Evolutionary conservation across 2,329 filamentous ascomycete genomes (phyloP).

Genomic region (Alternaria ethzedia): DNA sequence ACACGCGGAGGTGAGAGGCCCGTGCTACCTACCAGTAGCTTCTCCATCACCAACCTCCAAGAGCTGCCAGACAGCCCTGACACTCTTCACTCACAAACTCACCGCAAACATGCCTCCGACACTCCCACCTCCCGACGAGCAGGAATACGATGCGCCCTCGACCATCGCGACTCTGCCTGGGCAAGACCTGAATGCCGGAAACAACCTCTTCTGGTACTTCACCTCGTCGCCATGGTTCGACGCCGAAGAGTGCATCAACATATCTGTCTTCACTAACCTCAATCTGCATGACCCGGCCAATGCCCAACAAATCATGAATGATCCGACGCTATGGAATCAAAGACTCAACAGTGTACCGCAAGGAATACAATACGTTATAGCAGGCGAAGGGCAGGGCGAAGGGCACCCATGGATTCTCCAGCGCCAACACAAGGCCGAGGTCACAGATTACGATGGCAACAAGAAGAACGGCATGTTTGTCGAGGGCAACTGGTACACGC

Average conservation of each 20-base stretch:
- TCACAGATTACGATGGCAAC: constrained; percentile 42
- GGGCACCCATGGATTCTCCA: constrained; percentile 66
- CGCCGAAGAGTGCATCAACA: constrained; percentile 64
- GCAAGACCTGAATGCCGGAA: constrained; percentile 33
- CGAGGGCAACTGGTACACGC: constrained; percentile 65
- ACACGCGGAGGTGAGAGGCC: constrained; percentile 30
- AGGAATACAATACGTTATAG: constrained; percentile 66
- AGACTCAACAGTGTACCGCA: constrained; percentile 57
- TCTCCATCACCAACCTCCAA: constrained; percentile 1
- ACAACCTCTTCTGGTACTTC: constrained; percentile 65
- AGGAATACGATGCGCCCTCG: constrained; percentile 35
- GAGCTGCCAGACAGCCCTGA: neutral
- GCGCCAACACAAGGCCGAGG: constrained; percentile 55
- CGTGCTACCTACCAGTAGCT: constrained; percentile 9
- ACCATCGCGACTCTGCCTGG: constrained; percentile 27
- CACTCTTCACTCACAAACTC: constrained; percentile 2
- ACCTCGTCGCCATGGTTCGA: constrained; percentile 69
- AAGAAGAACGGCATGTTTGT: constrained; percentile 57
- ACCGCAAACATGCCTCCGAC: constrained; percentile 33
- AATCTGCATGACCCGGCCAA: constrained; percentile 53
- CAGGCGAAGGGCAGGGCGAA: constrained; percentile 61
- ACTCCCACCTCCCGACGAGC: constrained; percentile 42
- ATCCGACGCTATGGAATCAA: constrained; percentile 63
- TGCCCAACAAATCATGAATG: constrained; percentile 57
- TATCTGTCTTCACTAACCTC: constrained; percentile 59